A percentile compares a stretch with the other conserved stretches of the same genome.
Evolutionary conservation across 2,329 filamentous ascomycete species (phyloP).

Genomic region (Chrysoporthe deuterocubensis): DNA sequence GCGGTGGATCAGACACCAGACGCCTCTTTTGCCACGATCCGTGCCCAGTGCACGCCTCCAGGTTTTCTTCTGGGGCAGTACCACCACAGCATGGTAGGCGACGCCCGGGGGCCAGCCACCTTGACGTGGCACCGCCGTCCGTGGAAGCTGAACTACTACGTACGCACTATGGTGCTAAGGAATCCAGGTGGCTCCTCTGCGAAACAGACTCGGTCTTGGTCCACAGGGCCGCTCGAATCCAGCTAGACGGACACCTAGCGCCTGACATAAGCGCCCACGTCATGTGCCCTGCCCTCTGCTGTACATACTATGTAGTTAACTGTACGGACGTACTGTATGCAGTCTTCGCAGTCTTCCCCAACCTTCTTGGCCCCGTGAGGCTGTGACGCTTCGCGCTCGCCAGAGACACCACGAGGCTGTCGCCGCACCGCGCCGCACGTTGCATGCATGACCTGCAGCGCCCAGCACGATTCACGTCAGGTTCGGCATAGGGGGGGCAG

Average conservation of each 20-base stretch:
- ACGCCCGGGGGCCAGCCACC: not conserved
- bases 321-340: too few relatives aligned
- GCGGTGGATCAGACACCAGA: too few relatives aligned
- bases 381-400: too few relatives aligned
- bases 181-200: not conserved
- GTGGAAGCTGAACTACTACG: not conserved
- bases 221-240: not conserved
- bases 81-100: too few relatives aligned
- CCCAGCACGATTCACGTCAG: not conserved
- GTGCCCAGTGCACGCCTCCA: too few relatives aligned
- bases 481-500: not conserved
- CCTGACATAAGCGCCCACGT: constrained; percentile 20
- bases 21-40: too few relatives aligned
- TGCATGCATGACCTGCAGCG: not conserved
- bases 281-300: constrained; percentile 10
- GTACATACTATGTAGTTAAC: too few relatives aligned
- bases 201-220: not conserved
- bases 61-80: too few relatives aligned
- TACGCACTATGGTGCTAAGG: too few relatives aligned
- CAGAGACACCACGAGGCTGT: too few relatives aligned
- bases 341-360: too few relatives aligned
- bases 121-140: not conserved
- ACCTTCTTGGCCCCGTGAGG: too few relatives aligned
- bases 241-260: not conserved
- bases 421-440: not conserved